Conservation (phyloP, 495 filamentous ascomycete species). For the Cercophora newfieldiana region DNA sequence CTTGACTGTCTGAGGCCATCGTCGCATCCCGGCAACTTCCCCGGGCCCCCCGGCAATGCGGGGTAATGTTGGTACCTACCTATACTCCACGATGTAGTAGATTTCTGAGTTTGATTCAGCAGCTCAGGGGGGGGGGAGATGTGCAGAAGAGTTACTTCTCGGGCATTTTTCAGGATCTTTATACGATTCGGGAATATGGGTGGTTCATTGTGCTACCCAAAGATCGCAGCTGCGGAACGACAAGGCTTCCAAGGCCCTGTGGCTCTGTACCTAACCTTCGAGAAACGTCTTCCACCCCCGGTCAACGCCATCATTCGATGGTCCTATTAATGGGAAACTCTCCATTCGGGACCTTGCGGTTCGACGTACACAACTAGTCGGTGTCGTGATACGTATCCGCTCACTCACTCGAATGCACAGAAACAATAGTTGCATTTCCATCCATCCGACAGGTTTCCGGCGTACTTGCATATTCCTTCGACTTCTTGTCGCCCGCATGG, state of each 20-base stretch:
- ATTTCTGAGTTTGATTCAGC: neutral
- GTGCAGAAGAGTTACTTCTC: neutral
- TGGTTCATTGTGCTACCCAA: neutral
- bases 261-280: neutral
- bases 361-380: neutral
- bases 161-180: conserved; percentile 1
- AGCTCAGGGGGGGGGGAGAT: neutral
- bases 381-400: neutral
- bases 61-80: neutral
- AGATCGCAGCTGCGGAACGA: conserved; percentile 1
- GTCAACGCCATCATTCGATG: neutral
- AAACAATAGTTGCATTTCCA: neutral
- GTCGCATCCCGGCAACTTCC: too few relatives aligned
- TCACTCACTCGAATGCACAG: neutral
- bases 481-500: neutral
- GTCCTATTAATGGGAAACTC: neutral
- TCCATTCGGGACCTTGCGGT: neutral
- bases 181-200: neutral
- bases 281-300: neutral
- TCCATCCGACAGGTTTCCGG: neutral
- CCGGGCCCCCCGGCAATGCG: too few relatives aligned
- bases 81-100: too few relatives aligned
- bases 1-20: too few relatives aligned
- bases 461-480: neutral
- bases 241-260: neutral